A percentile compares a stretch with the other conserved stretches of the same genome.
phyloP scores from a whole-genome alignment of 768 basidiomycete genomes.

The Holtermannia corniformis region DNA sequence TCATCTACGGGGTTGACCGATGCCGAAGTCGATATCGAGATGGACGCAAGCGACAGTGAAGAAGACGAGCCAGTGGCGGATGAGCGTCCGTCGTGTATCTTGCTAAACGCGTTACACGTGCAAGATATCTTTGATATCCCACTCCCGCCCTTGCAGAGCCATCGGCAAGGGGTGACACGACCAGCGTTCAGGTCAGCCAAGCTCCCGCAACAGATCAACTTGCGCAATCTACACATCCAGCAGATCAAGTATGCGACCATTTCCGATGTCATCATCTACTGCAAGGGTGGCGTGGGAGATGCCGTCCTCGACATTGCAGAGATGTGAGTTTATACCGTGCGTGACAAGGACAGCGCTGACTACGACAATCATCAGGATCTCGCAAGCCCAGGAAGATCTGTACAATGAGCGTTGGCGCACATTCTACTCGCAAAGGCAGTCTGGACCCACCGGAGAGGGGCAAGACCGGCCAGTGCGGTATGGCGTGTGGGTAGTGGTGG shows the following conservation, averaged over 20 bases:
- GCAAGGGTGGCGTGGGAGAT: slow-evolving; percentile 24
- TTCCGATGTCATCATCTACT: slow-evolving; percentile 39
- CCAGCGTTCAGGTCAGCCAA: slow-evolving; percentile 24
- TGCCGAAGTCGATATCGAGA: slow-evolving; percentile 3
- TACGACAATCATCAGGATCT: slow-evolving; percentile 15
- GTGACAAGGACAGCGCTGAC: not conserved
- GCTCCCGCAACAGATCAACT: slow-evolving; percentile 32
- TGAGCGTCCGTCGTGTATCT: slow-evolving; percentile 16
- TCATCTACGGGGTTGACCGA: not conserved
- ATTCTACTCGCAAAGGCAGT: slow-evolving; percentile 13
- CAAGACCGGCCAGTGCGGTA: slow-evolving; percentile 33
- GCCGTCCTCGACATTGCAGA: slow-evolving; percentile 34
- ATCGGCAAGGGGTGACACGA: not conserved
- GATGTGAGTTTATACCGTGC: slow-evolving; percentile 10
- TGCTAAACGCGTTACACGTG: slow-evolving; percentile 31
- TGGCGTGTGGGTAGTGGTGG: slow-evolving; percentile 39
- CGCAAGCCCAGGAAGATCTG: slow-evolving; percentile 34
- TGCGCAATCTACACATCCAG: slow-evolving; percentile 40
- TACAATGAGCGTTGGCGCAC: slow-evolving; percentile 28
- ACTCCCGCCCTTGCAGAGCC: not conserved
- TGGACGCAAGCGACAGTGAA: slow-evolving; percentile 5
- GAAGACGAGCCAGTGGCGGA: slow-evolving; percentile 12
- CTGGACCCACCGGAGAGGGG: slow-evolving; percentile 16
- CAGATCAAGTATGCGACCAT: slow-evolving; percentile 42
- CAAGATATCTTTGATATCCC: slow-evolving; percentile 32